Conservation (phyloP, 768 basidiomycete species). For the Lactarius quietus region DNA sequence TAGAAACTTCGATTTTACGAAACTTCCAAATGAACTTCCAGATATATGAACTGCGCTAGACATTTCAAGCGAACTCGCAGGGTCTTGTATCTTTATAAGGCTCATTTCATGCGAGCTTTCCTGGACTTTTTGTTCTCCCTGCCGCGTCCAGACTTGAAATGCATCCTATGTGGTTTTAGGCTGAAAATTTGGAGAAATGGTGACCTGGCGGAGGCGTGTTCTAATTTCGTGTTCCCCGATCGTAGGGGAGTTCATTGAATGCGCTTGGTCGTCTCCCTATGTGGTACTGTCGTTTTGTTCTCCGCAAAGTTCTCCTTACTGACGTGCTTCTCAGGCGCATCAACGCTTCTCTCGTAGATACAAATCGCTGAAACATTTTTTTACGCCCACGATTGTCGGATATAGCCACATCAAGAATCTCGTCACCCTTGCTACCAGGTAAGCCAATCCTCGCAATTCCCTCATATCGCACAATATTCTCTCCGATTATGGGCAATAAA, state of each 20-base stretch:
- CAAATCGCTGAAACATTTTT: background rate
- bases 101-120: background rate
- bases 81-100: no score
- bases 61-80: no score
- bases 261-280: background rate
- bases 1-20: no score
- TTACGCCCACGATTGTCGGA: background rate
- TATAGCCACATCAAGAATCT: background rate
- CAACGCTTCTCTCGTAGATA: background rate
- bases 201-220: background rate
- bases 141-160: background rate
- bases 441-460: background rate
- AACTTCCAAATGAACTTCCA: no score
- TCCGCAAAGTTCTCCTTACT: background rate
- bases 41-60: no score
- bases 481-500: conserved; percentile 3
- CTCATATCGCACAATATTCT: background rate
- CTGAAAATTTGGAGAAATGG: background rate
- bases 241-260: background rate
- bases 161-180: background rate
- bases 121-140: background rate
- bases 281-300: no score
- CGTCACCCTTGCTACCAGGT: background rate
- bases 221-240: no score
- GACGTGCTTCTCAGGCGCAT: background rate